These are phyloP conservation scores for Castanea crenata DNA, from an alignment of 306 rosid species.

Conservation along the genomic window DNA sequence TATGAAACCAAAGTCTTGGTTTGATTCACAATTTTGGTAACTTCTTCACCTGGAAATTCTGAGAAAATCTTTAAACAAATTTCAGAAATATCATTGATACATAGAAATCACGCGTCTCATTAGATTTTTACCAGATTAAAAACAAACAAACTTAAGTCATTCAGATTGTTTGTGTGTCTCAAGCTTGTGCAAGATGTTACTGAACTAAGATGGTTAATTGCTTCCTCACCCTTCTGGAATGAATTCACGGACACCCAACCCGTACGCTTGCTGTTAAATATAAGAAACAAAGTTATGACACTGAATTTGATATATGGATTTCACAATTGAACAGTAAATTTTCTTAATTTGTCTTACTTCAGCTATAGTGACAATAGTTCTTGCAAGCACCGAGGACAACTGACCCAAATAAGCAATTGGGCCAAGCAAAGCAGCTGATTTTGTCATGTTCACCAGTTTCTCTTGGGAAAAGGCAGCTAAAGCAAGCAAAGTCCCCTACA, in stretches of 20 bases:
- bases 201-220: background rate
- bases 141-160: too few relatives aligned
- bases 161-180: too few relatives aligned
- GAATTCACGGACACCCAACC: conserved; percentile 59
- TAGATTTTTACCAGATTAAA: too few relatives aligned
- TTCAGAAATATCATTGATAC: too few relatives aligned
- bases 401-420: conserved; percentile 83
- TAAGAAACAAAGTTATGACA: background rate
- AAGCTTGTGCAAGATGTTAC: too few relatives aligned
- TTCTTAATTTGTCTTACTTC: conserved; percentile 41
- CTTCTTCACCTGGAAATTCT: too few relatives aligned
- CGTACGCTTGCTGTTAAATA: conserved; percentile 52
- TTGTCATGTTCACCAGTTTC: conserved; percentile 46
- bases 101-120: too few relatives aligned
- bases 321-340: background rate
- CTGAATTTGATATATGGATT: background rate
- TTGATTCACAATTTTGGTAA: too few relatives aligned
- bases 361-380: conserved; percentile 61
- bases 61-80: too few relatives aligned
- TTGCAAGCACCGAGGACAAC: conserved; percentile 66
- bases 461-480: conserved; percentile 72
- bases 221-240: conserved; percentile 61
- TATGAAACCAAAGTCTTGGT: too few relatives aligned
- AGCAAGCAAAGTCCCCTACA: conserved; percentile 81
- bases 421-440: conserved; percentile 83